Base-by-base conservation (phyloP, 2,329 filamentous ascomycete species). In the Fusarium sulawesiense region DNA sequence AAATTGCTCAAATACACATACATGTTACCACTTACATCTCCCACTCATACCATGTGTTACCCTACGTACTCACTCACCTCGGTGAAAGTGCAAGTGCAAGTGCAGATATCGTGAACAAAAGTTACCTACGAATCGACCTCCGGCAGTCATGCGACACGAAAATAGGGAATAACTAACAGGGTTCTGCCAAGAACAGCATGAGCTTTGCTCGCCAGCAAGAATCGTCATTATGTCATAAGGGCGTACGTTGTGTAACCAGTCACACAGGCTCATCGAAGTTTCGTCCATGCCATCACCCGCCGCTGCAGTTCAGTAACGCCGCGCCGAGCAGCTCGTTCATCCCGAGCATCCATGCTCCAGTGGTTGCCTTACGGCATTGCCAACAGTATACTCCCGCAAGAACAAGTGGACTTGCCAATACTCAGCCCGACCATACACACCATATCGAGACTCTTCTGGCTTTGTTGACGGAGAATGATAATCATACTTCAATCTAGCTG, bases 281-380 rank as follows among this genome's bases (percentile, higher is more conserved):
- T 55, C 42, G 61, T 7, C 60, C 65, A 72, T 71, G 68, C 60
- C 68, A 71, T 71, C 68, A 72, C 54, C 68, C 68, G 68, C 47
- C 44, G 55, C 32, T 66, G 56, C 65, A 69, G 63, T 53, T 57
- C 51, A 56, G 44, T 50, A 37, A 55, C 13, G 30, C 50, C 41
- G 34, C 50, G 32, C 51, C 37, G 45, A 60, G 14, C 29, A 60
- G n/a, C 18, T 53, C 23, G 49, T 29, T 41, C 23, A 18, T 53
- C 14, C 49, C 49, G 34, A 29, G 20, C n/a, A 14, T 4, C n/a
- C 34, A 29, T 42, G 16, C 21, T 13, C 16, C 47, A 16, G 13
- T 18, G 9, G 21, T 29, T 42, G 25, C 27, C 32, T 20, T 37
- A 11, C 14, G 49, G 23, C 9, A 42, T 7, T 16, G 34, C 27